Evolutionary conservation across 1,284 basidiomycete species (phyloP).

Genomic region (Fereydounia khargensis): DNA sequence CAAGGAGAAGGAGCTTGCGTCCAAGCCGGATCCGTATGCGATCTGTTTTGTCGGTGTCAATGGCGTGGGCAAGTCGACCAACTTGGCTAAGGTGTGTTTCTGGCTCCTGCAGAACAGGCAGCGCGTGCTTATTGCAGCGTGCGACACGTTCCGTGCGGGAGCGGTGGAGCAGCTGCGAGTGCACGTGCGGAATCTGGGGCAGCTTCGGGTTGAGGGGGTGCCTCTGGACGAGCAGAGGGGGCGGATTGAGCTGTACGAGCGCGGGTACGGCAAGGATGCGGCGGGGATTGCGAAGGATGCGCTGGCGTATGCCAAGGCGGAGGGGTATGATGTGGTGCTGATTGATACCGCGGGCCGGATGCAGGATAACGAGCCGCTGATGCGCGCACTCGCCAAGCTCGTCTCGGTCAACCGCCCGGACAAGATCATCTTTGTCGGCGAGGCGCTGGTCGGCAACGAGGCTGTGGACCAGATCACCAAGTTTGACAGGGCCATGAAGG

Average conservation of each 20-base stretch:
- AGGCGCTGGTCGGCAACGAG: constrained; percentile 57
- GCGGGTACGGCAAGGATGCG: constrained; percentile 97
- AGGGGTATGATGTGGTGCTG: constrained; percentile 53
- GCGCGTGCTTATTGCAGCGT: constrained; percentile 92
- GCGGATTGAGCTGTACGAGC: constrained; percentile 89
- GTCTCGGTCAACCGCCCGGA: constrained; percentile 54
- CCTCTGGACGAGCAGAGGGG: constrained; percentile 62
- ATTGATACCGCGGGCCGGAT: constrained; percentile 57
- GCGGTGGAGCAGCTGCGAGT: constrained; percentile 97
- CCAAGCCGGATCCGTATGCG: constrained; percentile 74
- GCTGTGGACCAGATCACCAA: constrained; percentile 55
- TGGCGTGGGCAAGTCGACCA: constrained; percentile 98
- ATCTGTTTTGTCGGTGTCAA: constrained; percentile 99
- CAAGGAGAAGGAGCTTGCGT: constrained; percentile 58
- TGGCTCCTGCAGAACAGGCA: constrained; percentile 96
- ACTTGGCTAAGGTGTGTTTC: constrained; percentile 96
- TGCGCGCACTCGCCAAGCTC: constrained; percentile 54
- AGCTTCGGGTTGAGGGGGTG: constrained; percentile 63
- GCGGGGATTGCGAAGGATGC: constrained; percentile 96
- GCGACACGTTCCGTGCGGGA: constrained; percentile 96
- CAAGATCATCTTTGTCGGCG: constrained; percentile 57
- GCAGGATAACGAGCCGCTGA: constrained; percentile 58
- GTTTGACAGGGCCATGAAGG: constrained; percentile 53
- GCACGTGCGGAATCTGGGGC: constrained; percentile 89
- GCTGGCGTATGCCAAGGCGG: constrained; percentile 61